phyloP scores from a whole-genome alignment of 2,329 filamentous ascomycete genomes.

The Xylaria sp. region DNA sequence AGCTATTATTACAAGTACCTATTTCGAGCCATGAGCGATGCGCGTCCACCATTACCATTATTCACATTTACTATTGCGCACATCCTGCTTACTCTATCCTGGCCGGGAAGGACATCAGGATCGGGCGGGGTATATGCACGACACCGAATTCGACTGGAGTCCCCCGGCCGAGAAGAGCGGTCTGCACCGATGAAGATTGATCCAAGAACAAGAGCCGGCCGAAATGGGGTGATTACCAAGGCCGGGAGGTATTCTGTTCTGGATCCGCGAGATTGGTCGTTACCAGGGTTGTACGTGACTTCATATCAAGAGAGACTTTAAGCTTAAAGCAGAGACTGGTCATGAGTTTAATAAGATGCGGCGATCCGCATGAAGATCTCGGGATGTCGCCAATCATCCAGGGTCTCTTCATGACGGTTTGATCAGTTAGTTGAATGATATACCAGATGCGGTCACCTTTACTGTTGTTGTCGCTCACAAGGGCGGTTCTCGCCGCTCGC shows the following conservation, averaged over 20 bases:
- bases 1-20: too few species aligned
- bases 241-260: neutral
- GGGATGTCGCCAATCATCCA: neutral
- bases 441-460: neutral
- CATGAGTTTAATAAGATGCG: neutral
- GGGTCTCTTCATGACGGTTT: neutral
- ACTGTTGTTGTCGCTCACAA: slow-evolving; percentile 3
- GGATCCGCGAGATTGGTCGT: neutral
- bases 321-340: neutral
- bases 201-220: neutral
- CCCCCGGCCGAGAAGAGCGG: neutral
- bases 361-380: neutral
- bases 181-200: neutral
- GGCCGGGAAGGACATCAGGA: neutral
- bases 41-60: neutral
- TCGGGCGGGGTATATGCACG: neutral
- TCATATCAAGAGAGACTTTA: too few species aligned
- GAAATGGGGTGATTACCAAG: neutral
- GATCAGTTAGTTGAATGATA: neutral
- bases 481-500: slow-evolving; percentile 55
- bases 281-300: neutral
- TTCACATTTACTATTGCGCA: neutral
- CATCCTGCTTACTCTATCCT: neutral
- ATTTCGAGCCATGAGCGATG: neutral
- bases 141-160: neutral